Base-by-base conservation (phyloP, 768 basidiomycete species). In the Goffeauzyma gilvescens region DNA sequence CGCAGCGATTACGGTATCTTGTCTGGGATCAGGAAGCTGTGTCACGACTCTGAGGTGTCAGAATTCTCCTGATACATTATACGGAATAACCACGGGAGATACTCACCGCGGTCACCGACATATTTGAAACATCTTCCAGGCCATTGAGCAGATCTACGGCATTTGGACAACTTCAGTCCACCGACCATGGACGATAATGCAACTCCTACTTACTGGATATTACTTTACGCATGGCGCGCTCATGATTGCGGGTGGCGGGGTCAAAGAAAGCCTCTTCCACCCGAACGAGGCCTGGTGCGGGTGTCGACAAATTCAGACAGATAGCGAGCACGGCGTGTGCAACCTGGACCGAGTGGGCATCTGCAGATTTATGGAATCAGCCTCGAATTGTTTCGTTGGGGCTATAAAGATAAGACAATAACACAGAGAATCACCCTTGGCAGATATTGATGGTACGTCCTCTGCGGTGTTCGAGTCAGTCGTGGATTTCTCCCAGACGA, bases 181-280 rank as follows among this genome's bases (percentile, higher is more conserved):
- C 8, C 17, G 8, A 18, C 20, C 9, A 30, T n/a, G 9, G 28
- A 30, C 9, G 28, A 9, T 18, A 7, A 18, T 18, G 17, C 13
- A 8, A 18, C 13, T 8, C 8, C 9, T 9, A 24, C 37, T 38
- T 20, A 38, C 37, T 49, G 12, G 37, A 28, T 42, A 49, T 49
- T 37, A 49, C 38, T n/a, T 37, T 39, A n/a, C 36, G 33, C 47
- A 49, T 49, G 14, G 42, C 33, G 5, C 47, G 41, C 23, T 49
- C 47, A 22, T 49, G 47, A 30, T 49, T 42, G 17, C 47, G 27
- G 6, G 47, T 49, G 2, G 34, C 22, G 1, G 47, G 47, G 21
- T 49, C 47, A 20, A 49, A 49, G 33, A 42, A 49, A 8, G 36
- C 42, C 41, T 49, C 47, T 41, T 49, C 47, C 7, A 38, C 37